Percentiles rank a stretch among this genome's conserved stretches.
Conservation (phyloP, 2,329 filamentous ascomycete genomes). For the Amphichorda felina region DNA sequence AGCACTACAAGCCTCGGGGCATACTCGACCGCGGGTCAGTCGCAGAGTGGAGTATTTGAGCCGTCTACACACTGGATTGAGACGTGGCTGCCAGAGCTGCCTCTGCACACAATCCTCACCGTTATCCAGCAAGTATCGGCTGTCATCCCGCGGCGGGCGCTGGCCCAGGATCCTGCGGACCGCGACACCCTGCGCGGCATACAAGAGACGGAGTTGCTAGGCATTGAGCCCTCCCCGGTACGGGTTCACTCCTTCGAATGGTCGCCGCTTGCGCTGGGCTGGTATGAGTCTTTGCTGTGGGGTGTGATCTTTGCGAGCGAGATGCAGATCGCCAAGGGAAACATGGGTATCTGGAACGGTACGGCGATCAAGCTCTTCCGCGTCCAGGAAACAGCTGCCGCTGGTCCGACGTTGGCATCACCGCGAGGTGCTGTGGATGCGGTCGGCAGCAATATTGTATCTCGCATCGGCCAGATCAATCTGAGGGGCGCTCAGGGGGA, state of each 20-base stretch:
- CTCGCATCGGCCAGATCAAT: slow-evolving; percentile 73
- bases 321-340: slow-evolving; percentile 76
- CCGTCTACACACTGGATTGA: slow-evolving; percentile 83
- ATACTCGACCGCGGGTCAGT: slow-evolving; percentile 45
- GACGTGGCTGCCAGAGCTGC: slow-evolving; percentile 83
- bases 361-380: slow-evolving; percentile 81
- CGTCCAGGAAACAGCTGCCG: slow-evolving; percentile 72
- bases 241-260: slow-evolving; percentile 88
- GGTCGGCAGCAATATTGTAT: slow-evolving; percentile 81
- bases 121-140: slow-evolving; percentile 56
- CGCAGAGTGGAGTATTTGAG: slow-evolving; percentile 53
- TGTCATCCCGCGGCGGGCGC: slow-evolving; percentile 39
- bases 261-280: slow-evolving; percentile 80
- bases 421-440: slow-evolving; percentile 88
- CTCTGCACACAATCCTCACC: slow-evolving; percentile 74
- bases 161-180: slow-evolving; percentile 27
- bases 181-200: slow-evolving; percentile 41
- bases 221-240: slow-evolving; percentile 62
- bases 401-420: slow-evolving; percentile 70
- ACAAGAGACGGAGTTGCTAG: slow-evolving; percentile 49
- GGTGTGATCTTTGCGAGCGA: slow-evolving; percentile 84
- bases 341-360: slow-evolving; percentile 88
- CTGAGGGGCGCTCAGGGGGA: slow-evolving; percentile 37
- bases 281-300: slow-evolving; percentile 95
- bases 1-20: slow-evolving; percentile 71